Percentiles rank a stretch among this genome's conserved stretches.
phyloP scores from a whole-genome alignment of 441 rosid genomes.

The Corymbia citriodora region DNA sequence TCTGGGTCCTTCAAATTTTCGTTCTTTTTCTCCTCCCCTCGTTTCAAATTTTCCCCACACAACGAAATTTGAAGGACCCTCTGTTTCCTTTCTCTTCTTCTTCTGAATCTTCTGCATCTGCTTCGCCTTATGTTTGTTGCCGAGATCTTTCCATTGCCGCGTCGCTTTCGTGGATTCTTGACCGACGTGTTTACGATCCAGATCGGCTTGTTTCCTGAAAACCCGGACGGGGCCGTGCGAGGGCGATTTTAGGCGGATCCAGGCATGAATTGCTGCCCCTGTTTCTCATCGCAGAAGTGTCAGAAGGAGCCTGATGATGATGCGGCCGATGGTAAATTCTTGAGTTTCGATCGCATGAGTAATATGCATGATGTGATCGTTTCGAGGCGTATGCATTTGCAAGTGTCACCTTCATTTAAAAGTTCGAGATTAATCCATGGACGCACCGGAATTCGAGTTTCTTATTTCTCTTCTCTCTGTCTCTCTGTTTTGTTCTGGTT shows the following conservation, averaged over 20 bases:
- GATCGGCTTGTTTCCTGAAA: background rate
- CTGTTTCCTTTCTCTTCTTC: background rate
- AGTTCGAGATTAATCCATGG: background rate
- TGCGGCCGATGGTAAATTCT: background rate
- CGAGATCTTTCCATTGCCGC: background rate
- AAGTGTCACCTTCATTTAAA: background rate
- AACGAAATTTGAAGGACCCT: background rate
- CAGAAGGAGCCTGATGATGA: background rate
- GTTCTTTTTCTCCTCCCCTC: background rate
- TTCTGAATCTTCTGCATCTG: background rate
- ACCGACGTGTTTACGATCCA: background rate
- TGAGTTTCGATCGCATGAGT: background rate
- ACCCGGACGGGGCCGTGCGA: background rate
- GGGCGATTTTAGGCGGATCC: background rate
- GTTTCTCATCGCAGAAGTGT: background rate
- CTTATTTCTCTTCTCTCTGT: background rate
- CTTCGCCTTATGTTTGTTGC: background rate
- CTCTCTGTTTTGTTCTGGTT: background rate
- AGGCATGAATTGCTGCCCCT: conserved; percentile 1
- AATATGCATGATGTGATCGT: background rate
- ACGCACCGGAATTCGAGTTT: background rate
- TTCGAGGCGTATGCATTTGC: background rate
- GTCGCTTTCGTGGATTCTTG: background rate
- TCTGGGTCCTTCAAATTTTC: background rate
- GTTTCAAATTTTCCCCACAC: background rate